Percentiles rank a stretch among this genome's conserved stretches.
Conservation (phyloP, 176 grass and related monocot genomes). For the Oryza longistaminata region DNA sequence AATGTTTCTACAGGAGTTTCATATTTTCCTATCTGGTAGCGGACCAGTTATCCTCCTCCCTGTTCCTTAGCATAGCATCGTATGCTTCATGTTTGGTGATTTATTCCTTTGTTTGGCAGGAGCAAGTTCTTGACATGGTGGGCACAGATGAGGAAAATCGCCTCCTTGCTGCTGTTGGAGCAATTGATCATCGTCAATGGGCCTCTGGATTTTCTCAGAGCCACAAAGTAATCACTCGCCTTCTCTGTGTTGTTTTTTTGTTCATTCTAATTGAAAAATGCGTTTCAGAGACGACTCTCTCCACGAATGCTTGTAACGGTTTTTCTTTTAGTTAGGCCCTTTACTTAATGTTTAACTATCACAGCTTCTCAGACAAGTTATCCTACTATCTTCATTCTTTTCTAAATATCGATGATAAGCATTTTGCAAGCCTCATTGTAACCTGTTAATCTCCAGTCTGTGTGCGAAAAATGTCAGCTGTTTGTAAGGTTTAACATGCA, state of each 20-base stretch:
- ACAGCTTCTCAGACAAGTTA: background rate
- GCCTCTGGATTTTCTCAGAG: slow-evolving; percentile 1
- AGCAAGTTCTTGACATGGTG: slow-evolving; percentile 52
- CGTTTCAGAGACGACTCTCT: slow-evolving; percentile 32
- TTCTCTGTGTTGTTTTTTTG: background rate
- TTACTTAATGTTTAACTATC: background rate
- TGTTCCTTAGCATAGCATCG: slow-evolving; percentile 18
- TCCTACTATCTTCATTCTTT: background rate
- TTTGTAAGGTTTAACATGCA: background rate
- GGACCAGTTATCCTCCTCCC: background rate
- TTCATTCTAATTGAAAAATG: slow-evolving; percentile 1
- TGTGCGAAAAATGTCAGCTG: background rate
- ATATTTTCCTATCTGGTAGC: slow-evolving; percentile 53
- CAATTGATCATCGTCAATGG: slow-evolving; percentile 14
- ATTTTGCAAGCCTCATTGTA: too few species aligned
- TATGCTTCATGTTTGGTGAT: background rate
- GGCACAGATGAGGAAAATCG: slow-evolving; percentile 40
- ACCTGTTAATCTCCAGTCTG: background rate
- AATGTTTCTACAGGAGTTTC: slow-evolving; percentile 59
- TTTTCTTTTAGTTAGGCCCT: background rate
- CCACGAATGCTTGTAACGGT: background rate
- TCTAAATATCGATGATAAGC: too few species aligned
- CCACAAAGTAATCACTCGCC: slow-evolving; percentile 18
- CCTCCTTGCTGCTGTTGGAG: slow-evolving; percentile 17
- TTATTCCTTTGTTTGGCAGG: slow-evolving; percentile 34